Percentiles rank a stretch among this genome's conserved stretches.
Conservation (phyloP, 2,329 filamentous ascomycete species). For the Phoma herbarum region DNA sequence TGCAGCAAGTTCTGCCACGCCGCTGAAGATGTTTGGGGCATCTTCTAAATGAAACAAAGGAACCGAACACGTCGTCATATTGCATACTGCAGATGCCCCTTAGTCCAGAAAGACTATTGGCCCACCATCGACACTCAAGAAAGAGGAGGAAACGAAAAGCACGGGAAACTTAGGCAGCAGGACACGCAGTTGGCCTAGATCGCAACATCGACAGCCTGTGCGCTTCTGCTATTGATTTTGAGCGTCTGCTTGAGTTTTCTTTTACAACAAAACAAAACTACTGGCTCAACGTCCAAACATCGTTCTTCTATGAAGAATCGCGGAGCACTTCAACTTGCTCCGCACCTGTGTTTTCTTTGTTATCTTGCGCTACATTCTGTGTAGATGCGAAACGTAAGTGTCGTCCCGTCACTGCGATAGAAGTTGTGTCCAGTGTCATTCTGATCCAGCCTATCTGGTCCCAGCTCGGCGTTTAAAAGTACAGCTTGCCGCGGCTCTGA, state of each 20-base stretch:
- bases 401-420: slow-evolving; percentile 19
- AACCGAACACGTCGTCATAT: slow-evolving; percentile 28
- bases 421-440: slow-evolving; percentile 9
- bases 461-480: slow-evolving; percentile 19
- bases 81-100: slow-evolving; percentile 38
- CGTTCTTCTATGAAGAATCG: slow-evolving; percentile 52
- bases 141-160: slow-evolving; percentile 34
- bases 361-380: slow-evolving; percentile 24
- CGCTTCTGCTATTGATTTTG: slow-evolving; percentile 61
- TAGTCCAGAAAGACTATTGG: slow-evolving; percentile 36
- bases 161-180: slow-evolving; percentile 42
- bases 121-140: slow-evolving; percentile 27
- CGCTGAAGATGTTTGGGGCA: slow-evolving; percentile 94
- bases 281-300: slow-evolving; percentile 80
- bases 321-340: slow-evolving; percentile 72
- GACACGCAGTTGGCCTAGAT: slow-evolving; percentile 62
- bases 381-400: slow-evolving; percentile 29
- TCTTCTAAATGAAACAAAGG: slow-evolving; percentile 68
- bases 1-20: slow-evolving; percentile 99
- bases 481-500: slow-evolving; percentile 25
- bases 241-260: slow-evolving; percentile 75
- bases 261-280: slow-evolving; percentile 81
- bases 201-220: slow-evolving; percentile 72
- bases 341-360: slow-evolving; percentile 43
- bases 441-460: slow-evolving; percentile 24